These are phyloP conservation scores for Aspergillus olivimuriae DNA, from an alignment of 495 filamentous ascomycete species.

Conservation along the genomic window DNA sequence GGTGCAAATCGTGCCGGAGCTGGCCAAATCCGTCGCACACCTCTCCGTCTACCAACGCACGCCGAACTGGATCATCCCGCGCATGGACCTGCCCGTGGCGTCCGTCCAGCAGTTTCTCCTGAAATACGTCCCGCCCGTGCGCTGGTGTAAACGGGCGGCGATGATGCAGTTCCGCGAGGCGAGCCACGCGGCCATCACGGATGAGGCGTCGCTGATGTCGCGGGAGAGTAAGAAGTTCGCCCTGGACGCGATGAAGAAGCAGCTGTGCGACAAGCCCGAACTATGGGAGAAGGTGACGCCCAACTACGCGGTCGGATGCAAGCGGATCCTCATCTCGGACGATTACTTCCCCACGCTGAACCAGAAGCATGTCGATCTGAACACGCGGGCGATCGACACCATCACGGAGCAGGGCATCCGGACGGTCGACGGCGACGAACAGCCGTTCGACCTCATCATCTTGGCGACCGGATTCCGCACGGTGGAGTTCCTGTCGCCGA, in stretches of 20 bases:
- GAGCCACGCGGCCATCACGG: slow-evolving; percentile 32
- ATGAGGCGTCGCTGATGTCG: slow-evolving; percentile 27
- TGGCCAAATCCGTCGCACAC: slow-evolving; percentile 48
- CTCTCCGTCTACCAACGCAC: slow-evolving; percentile 62
- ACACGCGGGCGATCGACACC: slow-evolving; percentile 37
- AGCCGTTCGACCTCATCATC: slow-evolving; percentile 48
- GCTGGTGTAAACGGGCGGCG: slow-evolving; percentile 38
- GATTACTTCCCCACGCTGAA: slow-evolving; percentile 47
- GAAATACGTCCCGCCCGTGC: slow-evolving; percentile 39
- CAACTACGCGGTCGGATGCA: slow-evolving; percentile 48
- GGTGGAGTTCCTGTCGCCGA: slow-evolving; percentile 49
- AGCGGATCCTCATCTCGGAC: slow-evolving; percentile 49
- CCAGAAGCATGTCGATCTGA: slow-evolving; percentile 38
- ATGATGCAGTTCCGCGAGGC: slow-evolving; percentile 44
- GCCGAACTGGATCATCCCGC: slow-evolving; percentile 59
- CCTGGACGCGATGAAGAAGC: slow-evolving; percentile 22
- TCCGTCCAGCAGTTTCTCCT: slow-evolving; percentile 27
- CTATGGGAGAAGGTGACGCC: slow-evolving; percentile 45
- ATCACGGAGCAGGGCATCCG: slow-evolving; percentile 40
- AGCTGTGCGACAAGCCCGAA: slow-evolving; percentile 34
- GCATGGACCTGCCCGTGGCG: slow-evolving; percentile 36
- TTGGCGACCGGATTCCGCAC: slow-evolving; percentile 51
- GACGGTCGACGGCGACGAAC: slow-evolving; percentile 27
- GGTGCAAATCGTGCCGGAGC: slow-evolving; percentile 63
- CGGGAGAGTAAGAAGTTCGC: slow-evolving; percentile 24